Evolutionary conservation across 129 eudicot genomes (phyloP).

Genomic region (Chrysanthemum lavandulifolium): DNA sequence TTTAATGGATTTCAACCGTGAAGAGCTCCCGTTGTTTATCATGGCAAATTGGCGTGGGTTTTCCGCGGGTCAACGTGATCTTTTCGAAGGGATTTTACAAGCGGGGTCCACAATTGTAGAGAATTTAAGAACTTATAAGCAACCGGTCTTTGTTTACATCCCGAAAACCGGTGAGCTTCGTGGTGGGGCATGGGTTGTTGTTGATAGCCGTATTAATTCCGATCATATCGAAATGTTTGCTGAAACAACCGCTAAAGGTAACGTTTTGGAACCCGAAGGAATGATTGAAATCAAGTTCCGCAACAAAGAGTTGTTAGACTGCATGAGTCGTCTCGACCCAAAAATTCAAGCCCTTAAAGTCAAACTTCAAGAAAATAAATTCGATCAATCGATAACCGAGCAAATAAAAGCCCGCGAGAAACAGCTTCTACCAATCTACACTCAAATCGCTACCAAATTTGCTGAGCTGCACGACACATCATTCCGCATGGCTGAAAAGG

Average conservation of each 20-base stretch:
- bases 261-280: slow-evolving; percentile 97
- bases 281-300: slow-evolving; percentile 90
- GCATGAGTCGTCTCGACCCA: slow-evolving; percentile 85
- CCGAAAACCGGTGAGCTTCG: slow-evolving; percentile 95
- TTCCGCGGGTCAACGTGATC: slow-evolving; percentile 97
- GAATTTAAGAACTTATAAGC: slow-evolving; percentile 84
- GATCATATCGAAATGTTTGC: slow-evolving; percentile 97
- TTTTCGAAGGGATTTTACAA: slow-evolving; percentile 95
- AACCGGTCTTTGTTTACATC: slow-evolving; percentile 92
- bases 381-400: slow-evolving; percentile 34
- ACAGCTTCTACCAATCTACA: slow-evolving; percentile 88
- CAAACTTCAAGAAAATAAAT: slow-evolving; percentile 46
- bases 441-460: slow-evolving; percentile 89
- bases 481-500: slow-evolving; percentile 85
- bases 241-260: slow-evolving; percentile 86
- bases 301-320: slow-evolving; percentile 61
- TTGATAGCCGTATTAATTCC: slow-evolving; percentile 85
- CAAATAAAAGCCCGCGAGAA: slow-evolving; percentile 84
- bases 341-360: slow-evolving; percentile 54
- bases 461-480: slow-evolving; percentile 97
- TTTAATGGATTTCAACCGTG: slow-evolving; percentile 87
- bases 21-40: slow-evolving; percentile 92
- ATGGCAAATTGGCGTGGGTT: slow-evolving; percentile 99
- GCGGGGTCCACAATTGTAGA: slow-evolving; percentile 97
- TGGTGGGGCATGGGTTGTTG: slow-evolving; percentile 99